Evolutionary conservation across 306 rosid genomes (phyloP), one percentile per base, ranked within the genome.

Genomic region (Castanospermum australe): DNA sequence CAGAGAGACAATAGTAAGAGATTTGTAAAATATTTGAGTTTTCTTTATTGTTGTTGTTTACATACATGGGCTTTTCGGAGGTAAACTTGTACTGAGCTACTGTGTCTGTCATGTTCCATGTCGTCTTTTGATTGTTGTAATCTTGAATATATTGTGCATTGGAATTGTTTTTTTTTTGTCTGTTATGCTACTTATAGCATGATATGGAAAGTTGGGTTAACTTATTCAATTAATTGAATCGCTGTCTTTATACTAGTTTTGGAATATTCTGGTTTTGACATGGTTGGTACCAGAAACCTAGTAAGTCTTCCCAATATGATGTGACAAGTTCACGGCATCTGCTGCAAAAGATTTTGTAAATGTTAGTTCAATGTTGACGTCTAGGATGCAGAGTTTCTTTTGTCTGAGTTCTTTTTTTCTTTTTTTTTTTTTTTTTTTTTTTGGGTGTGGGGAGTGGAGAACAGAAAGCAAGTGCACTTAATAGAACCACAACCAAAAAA

Each of bases 61-160:
- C 38, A 24, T 60, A 2, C 21, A 48, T 68, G 60, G 45, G 25
- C 17, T 76, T 45, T 57, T 25, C 52, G 60, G 30, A 28, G 17
- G 21, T 48, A 28, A 20, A 25, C 36, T 28, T 25, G 76, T 44
- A 32, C 20, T 44, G 18, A 60, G 30, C 15, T 60, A 35, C 21
- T 48, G 18, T 57, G 11, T 57, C n/a, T n/a, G n/a, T n/a, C 20
- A 67, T 22, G 59, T 71, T 60, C 60, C 47, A 22, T 42, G 47
- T 52, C 30, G 24, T 80, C 62, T 39, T 73, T 35, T 38, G 18
- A 30, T 71, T 59, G 0, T 67, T 42, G 22, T 83, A 61, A 17
- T 63, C 67, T 48, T 78, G 68, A 77, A 69, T 81, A 14, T 67
- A 12, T 62, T 38, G 68, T 66, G 39, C 32, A 38, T 62, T 61